A percentile compares a stretch with the other conserved stretches of the same genome.
Evolutionary conservation across 768 basidiomycete species (phyloP).

Genomic region (Termitomyces sp.): DNA sequence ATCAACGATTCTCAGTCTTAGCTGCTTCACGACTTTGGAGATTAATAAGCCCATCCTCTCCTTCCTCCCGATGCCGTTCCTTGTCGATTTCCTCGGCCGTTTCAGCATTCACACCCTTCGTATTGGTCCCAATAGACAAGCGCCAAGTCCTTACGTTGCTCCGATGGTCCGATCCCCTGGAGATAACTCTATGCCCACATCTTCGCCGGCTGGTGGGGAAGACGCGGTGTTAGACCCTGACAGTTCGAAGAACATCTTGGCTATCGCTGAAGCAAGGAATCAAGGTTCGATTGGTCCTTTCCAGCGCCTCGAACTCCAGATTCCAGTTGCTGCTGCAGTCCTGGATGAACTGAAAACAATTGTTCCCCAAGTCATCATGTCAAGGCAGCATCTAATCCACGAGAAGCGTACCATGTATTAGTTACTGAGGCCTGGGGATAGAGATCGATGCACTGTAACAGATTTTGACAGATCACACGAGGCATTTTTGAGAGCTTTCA

Average conservation of each 20-base stretch:
- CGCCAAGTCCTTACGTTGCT: constrained; percentile 1
- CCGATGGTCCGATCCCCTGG: background rate
- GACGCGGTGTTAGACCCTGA: background rate
- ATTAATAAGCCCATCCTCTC: constrained; percentile 1
- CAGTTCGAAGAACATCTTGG: background rate
- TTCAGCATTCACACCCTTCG: constrained; percentile 1
- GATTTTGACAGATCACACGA: background rate
- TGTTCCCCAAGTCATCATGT: background rate
- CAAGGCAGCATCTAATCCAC: background rate
- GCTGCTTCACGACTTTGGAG: constrained; percentile 2
- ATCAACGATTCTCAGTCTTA: background rate
- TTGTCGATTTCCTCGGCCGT: background rate
- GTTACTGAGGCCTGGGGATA: background rate
- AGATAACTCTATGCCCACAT: background rate
- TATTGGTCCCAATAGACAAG: background rate
- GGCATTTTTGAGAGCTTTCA: no score
- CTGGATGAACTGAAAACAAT: background rate
- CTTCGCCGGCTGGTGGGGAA: constrained; percentile 1
- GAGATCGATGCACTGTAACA: background rate
- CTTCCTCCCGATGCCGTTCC: background rate
- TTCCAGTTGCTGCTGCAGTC: background rate
- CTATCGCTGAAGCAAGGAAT: background rate
- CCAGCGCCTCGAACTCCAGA: background rate
- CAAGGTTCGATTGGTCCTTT: background rate
- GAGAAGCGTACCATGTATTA: no score